A percentile compares a stretch with the other conserved stretches of the same genome.
phyloP scores from a whole-genome alignment of 257 asterid species.

The Rehmannia glutinosa region DNA sequence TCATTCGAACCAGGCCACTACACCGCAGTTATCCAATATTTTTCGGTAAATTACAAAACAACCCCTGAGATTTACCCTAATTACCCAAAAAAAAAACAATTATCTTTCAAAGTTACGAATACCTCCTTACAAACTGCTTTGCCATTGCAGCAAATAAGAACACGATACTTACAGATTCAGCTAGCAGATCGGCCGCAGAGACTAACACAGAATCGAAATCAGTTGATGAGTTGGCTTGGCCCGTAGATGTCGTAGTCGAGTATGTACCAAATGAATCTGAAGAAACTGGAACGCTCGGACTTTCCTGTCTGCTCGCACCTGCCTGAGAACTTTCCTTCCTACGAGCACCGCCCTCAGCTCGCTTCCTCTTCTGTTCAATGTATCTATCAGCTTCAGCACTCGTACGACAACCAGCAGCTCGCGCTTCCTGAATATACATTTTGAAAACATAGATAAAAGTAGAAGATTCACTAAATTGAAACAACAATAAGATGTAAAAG shows the following conservation, averaged over 20 bases:
- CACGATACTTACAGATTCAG: conserved; percentile 60
- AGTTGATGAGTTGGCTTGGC: conserved; percentile 39
- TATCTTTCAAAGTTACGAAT: too few species aligned
- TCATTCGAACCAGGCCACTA: too few species aligned
- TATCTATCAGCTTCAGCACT: conserved; percentile 68
- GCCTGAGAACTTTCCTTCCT: conserved; percentile 49
- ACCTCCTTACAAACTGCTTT: not conserved
- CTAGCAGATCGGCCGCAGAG: conserved; percentile 47
- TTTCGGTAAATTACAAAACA: too few species aligned
- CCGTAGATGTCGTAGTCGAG: conserved; percentile 42
- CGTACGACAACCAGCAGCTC: conserved; percentile 69
- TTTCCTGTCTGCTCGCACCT: conserved; percentile 53
- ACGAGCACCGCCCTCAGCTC: conserved; percentile 42
- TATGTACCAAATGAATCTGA: conserved; percentile 50
- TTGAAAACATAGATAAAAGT: not conserved
- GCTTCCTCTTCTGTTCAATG: conserved; percentile 54
- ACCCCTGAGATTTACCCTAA: too few species aligned
- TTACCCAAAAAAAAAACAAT: too few species aligned
- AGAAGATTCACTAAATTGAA: not conserved
- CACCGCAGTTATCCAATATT: too few species aligned
- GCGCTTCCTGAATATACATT: conserved; percentile 60
- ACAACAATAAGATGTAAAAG: too few species aligned
- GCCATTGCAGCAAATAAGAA: not conserved
- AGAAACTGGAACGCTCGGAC: conserved; percentile 40
- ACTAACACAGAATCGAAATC: conserved; percentile 35